Base-by-base conservation (phyloP, 164 flowering plant genomes). In the Umbellularia californica region DNA sequence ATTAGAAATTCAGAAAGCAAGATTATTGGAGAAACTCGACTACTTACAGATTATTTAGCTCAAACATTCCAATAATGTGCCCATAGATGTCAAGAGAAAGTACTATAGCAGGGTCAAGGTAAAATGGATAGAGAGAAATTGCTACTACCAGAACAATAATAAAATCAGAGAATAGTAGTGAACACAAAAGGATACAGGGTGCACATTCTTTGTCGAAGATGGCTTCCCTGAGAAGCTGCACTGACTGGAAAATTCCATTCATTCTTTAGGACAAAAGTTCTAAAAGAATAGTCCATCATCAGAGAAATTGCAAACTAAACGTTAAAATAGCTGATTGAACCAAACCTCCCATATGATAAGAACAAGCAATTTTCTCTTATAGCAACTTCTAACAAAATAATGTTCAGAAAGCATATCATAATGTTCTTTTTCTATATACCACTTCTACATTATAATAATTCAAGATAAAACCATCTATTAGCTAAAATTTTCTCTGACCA, bases 1-100 rank as follows among this genome's bases (percentile, higher is more conserved):
- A 22, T 0, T 50, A 12, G 24, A 35, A 58, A 74, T 41, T 3
- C 25, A 33, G 73, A 69, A 24, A 69, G 15, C 24, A 23, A 33
- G 47, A 66, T 22, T 58, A 60, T 65, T 65, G 62, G 15, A 50
- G 58, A 30, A 70, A 74, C 22, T 50, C 55, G 13, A 70, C 15
- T 62, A 85, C 98, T 91, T 87, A 96, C 99, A 96, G 99, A 84
- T 96, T 96, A 81, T 96, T 94, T 73, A 90, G 88, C 92, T 96
- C 99, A 85, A 96, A 94, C 97, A 96, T 94, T 87, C 99, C 99
- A 79, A 96, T 92, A 50, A 96, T 88, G 78, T 94, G 88, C 52
- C 98, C 97, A 85, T 89, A 96, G 67, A 94, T 87, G 69, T 96
- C 98, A 28, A 96, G 95, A 28, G 97, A 91, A 83, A 96, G 91